A percentile compares a stretch with the other conserved stretches of the same genome.
Conservation (phyloP, 2,329 filamentous ascomycete genomes). For the Fusarium metavorans region DNA sequence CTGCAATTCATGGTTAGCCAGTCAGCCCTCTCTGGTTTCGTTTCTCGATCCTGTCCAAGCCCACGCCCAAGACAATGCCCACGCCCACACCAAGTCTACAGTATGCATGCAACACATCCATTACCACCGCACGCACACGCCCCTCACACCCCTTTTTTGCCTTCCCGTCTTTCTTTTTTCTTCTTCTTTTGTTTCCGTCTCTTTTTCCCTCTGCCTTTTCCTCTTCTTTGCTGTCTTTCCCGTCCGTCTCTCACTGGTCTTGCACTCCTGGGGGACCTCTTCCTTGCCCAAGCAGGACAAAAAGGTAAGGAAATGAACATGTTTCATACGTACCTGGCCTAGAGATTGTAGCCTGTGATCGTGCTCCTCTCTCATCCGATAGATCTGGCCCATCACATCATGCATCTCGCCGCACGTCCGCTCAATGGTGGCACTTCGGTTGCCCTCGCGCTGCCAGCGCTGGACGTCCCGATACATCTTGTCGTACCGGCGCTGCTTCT, state of each 20-base stretch:
- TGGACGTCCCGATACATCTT: slow-evolving; percentile 81
- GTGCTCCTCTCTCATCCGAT: slow-evolving; percentile 59
- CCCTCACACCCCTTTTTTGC: slow-evolving; percentile 32
- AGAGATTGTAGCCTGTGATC: slow-evolving; percentile 50
- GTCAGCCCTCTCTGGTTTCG: slow-evolving; percentile 18
- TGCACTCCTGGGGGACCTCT: background rate
- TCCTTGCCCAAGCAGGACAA: background rate
- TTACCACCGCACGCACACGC: slow-evolving; percentile 28
- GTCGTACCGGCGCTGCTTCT: slow-evolving; percentile 79
- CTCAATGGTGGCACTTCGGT: slow-evolving; percentile 78
- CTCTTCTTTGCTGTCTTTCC: background rate
- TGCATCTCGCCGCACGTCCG: slow-evolving; percentile 77
- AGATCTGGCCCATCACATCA: slow-evolving; percentile 72
- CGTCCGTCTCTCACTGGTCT: background rate
- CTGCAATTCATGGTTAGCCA: slow-evolving; percentile 27
- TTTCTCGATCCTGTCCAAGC: background rate
- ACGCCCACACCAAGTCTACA: slow-evolving; percentile 20
- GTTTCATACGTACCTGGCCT: slow-evolving; percentile 36
- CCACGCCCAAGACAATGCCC: slow-evolving; percentile 16
- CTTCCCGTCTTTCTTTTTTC: slow-evolving; percentile 35
- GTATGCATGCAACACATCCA: slow-evolving; percentile 38
- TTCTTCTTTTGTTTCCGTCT: slow-evolving; percentile 14
- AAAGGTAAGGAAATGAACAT: slow-evolving; percentile 5
- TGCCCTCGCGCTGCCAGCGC: slow-evolving; percentile 83
- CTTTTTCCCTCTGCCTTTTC: slow-evolving; percentile 12